Conservation (phyloP, 169 alveolate genomes). For the Plasmodium cynomolgi region DNA sequence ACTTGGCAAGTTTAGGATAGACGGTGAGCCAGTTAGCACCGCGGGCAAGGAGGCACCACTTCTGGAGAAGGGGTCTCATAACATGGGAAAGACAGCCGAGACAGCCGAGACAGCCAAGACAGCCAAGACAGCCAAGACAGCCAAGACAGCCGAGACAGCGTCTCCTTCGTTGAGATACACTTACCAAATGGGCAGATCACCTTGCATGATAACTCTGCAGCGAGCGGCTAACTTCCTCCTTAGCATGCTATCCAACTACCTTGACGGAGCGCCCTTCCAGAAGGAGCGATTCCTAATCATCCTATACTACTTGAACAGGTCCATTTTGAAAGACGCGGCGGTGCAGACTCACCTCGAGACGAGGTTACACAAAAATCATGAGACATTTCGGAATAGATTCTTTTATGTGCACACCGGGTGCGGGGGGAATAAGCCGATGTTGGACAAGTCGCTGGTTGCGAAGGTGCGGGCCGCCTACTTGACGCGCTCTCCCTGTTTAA, state of each 20-base stretch:
- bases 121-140: background rate
- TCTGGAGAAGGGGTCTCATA: background rate
- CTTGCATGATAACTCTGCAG: background rate
- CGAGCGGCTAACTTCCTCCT: background rate
- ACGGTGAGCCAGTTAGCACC: background rate
- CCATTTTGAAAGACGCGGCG: background rate
- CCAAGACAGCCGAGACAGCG: background rate
- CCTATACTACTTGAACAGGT: conserved; percentile 1
- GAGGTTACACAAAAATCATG: background rate
- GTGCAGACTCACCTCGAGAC: conserved; percentile 25
- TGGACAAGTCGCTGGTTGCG: conserved; percentile 9
- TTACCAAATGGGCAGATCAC: background rate
- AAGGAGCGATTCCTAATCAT: background rate
- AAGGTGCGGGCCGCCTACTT: background rate
- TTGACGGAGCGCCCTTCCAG: background rate
- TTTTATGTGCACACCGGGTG: conserved; percentile 19
- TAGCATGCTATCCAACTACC: background rate
- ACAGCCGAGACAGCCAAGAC: background rate
- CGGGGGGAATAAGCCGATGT: background rate
- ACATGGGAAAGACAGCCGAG: background rate
- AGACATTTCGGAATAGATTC: background rate
- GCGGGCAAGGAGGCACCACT: background rate
- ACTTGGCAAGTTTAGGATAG: background rate
- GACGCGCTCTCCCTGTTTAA: background rate
- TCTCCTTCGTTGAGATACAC: background rate